Evolutionary conservation across 1,284 basidiomycete species (phyloP).

Genomic region (Caloboletus inedulis): DNA sequence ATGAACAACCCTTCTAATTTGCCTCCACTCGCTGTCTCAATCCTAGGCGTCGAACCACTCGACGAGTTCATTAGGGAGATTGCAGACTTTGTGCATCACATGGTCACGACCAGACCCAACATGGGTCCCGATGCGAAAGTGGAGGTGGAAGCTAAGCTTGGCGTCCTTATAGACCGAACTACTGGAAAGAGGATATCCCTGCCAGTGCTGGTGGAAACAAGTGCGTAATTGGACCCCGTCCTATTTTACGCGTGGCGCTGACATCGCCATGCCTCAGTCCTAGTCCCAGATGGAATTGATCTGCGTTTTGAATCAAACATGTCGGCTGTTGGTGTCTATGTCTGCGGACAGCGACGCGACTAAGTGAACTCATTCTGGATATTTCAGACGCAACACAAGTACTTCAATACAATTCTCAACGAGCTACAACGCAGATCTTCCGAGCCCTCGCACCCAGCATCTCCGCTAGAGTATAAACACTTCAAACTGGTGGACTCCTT

Average conservation of each 20-base stretch:
- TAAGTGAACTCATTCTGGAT: slow-evolving; percentile 8
- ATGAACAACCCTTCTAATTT: slow-evolving; percentile 33
- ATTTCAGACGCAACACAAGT: slow-evolving; percentile 75
- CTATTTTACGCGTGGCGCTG: neutral
- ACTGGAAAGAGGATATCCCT: slow-evolving; percentile 59
- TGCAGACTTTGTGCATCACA: slow-evolving; percentile 85
- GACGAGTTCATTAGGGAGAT: slow-evolving; percentile 93
- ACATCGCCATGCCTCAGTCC: slow-evolving; percentile 38
- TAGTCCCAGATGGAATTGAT: slow-evolving; percentile 53
- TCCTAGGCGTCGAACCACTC: slow-evolving; percentile 88
- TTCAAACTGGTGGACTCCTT: slow-evolving; percentile 82
- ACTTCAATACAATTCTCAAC: slow-evolving; percentile 86
- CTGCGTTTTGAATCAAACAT: slow-evolving; percentile 89
- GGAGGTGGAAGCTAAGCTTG: slow-evolving; percentile 94
- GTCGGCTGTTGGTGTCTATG: slow-evolving; percentile 62
- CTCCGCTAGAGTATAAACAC: slow-evolving; percentile 75
- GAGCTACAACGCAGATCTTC: slow-evolving; percentile 55
- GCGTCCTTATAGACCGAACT: slow-evolving; percentile 65
- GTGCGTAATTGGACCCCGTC: slow-evolving; percentile 48
- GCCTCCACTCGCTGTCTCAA: slow-evolving; percentile 80
- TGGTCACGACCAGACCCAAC: slow-evolving; percentile 55
- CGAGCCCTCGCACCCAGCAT: slow-evolving; percentile 44
- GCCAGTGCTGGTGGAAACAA: slow-evolving; percentile 84
- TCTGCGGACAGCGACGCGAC: slow-evolving; percentile 4
- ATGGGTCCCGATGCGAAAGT: slow-evolving; percentile 45